Percentiles rank a stretch among this genome's conserved stretches.
Evolutionary conservation across 176 grass and related monocot genomes (phyloP).

Genomic region (Stipa capillata): DNA sequence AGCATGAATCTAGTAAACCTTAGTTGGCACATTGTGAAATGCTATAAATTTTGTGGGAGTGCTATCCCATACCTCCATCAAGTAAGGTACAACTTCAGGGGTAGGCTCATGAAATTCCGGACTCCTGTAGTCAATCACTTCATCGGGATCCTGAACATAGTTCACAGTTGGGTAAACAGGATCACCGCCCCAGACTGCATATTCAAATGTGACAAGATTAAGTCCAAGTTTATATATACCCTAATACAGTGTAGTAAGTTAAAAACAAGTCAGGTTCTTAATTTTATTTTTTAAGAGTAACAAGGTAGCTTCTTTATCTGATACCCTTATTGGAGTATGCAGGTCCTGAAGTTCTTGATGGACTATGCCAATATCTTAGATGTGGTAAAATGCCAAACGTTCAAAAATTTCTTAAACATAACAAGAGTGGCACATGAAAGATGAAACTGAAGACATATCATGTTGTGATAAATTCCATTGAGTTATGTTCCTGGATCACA

Average conservation of each 20-base stretch:
- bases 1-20: conserved; percentile 15
- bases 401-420: neutral
- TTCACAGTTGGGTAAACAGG: conserved; percentile 98
- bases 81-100: conserved; percentile 68
- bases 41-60: neutral
- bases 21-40: conserved; percentile 2
- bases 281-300: neutral
- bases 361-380: neutral
- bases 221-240: neutral
- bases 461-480: neutral
- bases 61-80: conserved; percentile 57
- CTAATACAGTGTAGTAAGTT: neutral
- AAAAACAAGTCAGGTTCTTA: neutral
- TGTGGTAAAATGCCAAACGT: neutral
- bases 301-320: neutral
- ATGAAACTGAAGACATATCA: neutral
- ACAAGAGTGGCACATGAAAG: neutral
- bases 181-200: conserved; percentile 96
- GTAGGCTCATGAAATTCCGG: conserved; percentile 89
- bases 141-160: conserved; percentile 84
- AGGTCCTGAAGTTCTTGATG: too few species aligned
- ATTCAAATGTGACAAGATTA: conserved; percentile 17
- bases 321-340: neutral
- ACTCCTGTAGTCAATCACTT: conserved; percentile 70
- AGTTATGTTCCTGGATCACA: neutral